phyloP scores from a whole-genome alignment of 2,329 filamentous ascomycete genomes.

The Penicillium sp. region DNA sequence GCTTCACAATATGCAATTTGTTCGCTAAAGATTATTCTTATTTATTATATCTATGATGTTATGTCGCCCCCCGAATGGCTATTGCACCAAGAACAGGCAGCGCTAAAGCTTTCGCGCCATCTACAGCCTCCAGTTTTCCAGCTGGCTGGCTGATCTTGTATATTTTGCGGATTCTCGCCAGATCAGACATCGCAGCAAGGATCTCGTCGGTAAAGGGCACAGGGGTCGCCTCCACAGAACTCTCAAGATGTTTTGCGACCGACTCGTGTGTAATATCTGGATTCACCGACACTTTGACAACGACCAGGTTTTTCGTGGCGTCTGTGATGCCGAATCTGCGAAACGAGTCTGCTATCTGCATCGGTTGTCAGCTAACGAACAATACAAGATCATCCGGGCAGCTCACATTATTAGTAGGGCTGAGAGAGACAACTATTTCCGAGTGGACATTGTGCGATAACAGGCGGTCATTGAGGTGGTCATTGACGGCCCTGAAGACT shows the following conservation, averaged over 20 bases:
- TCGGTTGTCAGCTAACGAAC: neutral
- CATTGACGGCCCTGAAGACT: slow-evolving; percentile 70
- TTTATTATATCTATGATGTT: neutral
- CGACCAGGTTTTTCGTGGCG: slow-evolving; percentile 66
- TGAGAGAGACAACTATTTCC: slow-evolving; percentile 78
- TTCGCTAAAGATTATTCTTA: neutral
- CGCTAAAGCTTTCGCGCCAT: slow-evolving; percentile 50
- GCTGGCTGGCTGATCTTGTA: slow-evolving; percentile 73
- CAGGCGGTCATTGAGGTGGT: slow-evolving; percentile 57
- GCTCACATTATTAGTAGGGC: slow-evolving; percentile 74
- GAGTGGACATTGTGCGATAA: slow-evolving; percentile 85
- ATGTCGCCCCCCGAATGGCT: slow-evolving; percentile 62
- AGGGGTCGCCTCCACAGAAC: slow-evolving; percentile 59
- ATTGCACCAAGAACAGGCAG: slow-evolving; percentile 69
- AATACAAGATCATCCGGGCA: neutral
- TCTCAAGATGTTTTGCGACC: slow-evolving; percentile 57
- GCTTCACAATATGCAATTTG: too few relatives aligned
- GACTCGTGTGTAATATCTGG: slow-evolving; percentile 45
- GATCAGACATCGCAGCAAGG: slow-evolving; percentile 59
- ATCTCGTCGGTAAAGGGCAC: slow-evolving; percentile 60
- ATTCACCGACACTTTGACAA: slow-evolving; percentile 69
- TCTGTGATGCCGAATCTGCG: slow-evolving; percentile 78
- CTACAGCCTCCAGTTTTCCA: slow-evolving; percentile 27
- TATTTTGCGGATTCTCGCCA: slow-evolving; percentile 70
- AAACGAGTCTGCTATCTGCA: slow-evolving; percentile 80